Evolutionary conservation across 352 stramenopile genomes (phyloP).

Genomic region (Phytophthora gonapodyides): DNA sequence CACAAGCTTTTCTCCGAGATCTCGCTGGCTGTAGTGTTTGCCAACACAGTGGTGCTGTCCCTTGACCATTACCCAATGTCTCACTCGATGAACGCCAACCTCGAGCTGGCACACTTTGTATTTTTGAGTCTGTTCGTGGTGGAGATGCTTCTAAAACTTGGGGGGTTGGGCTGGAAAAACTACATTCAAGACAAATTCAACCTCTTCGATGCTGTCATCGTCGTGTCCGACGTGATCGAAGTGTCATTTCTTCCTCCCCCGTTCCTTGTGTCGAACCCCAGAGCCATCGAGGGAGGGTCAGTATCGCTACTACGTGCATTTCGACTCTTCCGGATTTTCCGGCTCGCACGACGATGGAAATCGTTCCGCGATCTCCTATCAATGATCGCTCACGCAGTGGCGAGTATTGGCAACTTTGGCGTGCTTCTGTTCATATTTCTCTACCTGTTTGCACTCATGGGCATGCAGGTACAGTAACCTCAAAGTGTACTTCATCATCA

Average conservation of each 20-base stretch:
- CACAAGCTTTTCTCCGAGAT: slow-evolving; percentile 48
- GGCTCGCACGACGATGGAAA: slow-evolving; percentile 92
- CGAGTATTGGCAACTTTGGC: slow-evolving; percentile 93
- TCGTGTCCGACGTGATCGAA: slow-evolving; percentile 65
- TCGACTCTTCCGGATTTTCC: slow-evolving; percentile 93
- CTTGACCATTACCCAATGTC: slow-evolving; percentile 83
- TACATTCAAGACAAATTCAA: slow-evolving; percentile 80
- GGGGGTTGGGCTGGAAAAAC: slow-evolving; percentile 61
- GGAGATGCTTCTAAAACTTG: slow-evolving; percentile 79
- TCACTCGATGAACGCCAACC: slow-evolving; percentile 33
- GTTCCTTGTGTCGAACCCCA: slow-evolving; percentile 40
- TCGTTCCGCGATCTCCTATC: slow-evolving; percentile 90
- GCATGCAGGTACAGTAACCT: no score
- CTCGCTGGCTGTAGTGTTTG: slow-evolving; percentile 68
- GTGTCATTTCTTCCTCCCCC: slow-evolving; percentile 54
- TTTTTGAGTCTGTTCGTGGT: slow-evolving; percentile 67
- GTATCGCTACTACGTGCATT: slow-evolving; percentile 87
- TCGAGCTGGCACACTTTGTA: slow-evolving; percentile 73
- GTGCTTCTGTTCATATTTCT: slow-evolving; percentile 95
- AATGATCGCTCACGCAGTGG: slow-evolving; percentile 85
- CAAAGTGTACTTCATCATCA: no score
- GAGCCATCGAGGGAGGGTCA: slow-evolving; percentile 42
- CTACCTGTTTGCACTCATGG: slow-evolving; percentile 93
- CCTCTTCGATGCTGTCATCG: slow-evolving; percentile 78
- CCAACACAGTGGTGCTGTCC: slow-evolving; percentile 77